Conservation (phyloP, 2,329 filamentous ascomycete species). For the Diaporthe helianthi region DNA sequence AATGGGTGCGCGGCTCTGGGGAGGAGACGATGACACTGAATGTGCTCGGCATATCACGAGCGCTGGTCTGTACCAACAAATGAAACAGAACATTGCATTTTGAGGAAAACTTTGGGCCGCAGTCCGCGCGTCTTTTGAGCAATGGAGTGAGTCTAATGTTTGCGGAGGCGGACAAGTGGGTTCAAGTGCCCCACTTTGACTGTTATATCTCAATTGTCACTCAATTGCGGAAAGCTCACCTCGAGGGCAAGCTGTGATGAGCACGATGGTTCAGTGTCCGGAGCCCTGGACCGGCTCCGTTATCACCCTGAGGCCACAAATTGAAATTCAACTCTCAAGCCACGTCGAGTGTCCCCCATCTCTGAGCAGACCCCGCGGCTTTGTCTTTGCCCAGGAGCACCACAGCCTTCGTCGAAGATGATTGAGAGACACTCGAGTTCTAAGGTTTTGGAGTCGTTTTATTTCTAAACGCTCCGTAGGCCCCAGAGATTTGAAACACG, state of each 20-base stretch:
- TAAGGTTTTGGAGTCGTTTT: no score
- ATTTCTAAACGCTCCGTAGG: no score
- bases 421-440: no score
- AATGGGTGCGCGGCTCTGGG: neutral
- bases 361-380: neutral
- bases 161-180: neutral
- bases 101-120: neutral
- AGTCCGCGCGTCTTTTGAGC: neutral
- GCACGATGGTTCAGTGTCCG: neutral
- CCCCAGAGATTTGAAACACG: no score
- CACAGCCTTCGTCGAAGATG: no score
- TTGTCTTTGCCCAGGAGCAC: no score
- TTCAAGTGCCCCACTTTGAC: no score
- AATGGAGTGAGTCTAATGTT: neutral
- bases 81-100: constrained; percentile 34
- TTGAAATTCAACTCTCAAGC: neutral
- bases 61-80: constrained; percentile 32
- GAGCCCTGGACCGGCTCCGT: neutral
- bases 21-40: neutral
- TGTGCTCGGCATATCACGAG: constrained; percentile 15
- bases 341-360: neutral
- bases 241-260: neutral
- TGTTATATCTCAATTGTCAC: neutral
- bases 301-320: neutral
- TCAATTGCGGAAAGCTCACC: neutral